A percentile compares a stretch with the other conserved stretches of the same genome.
Evolutionary conservation across 1,139 yeast genomes (phyloP).

Genomic region (Geotrichum australiense): DNA sequence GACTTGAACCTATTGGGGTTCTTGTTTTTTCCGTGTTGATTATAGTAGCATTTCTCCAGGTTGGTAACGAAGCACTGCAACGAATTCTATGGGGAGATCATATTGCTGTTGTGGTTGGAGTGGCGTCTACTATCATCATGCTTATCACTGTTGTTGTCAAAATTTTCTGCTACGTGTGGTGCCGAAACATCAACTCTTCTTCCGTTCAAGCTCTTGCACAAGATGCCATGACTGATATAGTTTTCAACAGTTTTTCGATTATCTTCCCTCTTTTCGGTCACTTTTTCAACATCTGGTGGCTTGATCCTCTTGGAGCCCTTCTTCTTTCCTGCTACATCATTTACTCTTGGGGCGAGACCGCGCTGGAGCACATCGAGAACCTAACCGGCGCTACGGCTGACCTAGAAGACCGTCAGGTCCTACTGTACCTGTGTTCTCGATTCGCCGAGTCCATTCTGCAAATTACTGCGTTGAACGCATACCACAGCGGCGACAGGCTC

Average conservation of each 20-base stretch:
- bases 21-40: constrained; percentile 66
- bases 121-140: constrained; percentile 56
- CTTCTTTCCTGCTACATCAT: constrained; percentile 56
- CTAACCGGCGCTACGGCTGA: constrained; percentile 69
- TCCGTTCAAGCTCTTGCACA: constrained; percentile 76
- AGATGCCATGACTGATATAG: constrained; percentile 72
- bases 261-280: constrained; percentile 62
- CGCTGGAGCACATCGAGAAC: constrained; percentile 65
- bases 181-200: constrained; percentile 54
- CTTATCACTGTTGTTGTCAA: constrained; percentile 53
- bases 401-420: constrained; percentile 55
- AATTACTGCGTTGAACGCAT: constrained; percentile 62
- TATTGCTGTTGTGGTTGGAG: constrained; percentile 42
- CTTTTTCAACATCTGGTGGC: constrained; percentile 53
- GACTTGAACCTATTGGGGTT: constrained; percentile 74
- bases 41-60: constrained; percentile 65
- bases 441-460: constrained; percentile 62
- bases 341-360: constrained; percentile 52
- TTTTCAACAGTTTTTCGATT: constrained; percentile 63
- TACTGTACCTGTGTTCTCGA: constrained; percentile 58
- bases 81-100: constrained; percentile 28
- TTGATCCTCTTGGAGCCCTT: constrained; percentile 69
- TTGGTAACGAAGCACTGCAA: constrained; percentile 54
- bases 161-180: constrained; percentile 57
- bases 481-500: constrained; percentile 71